A percentile compares a stretch with the other conserved stretches of the same genome.
These are phyloP conservation scores for Pharnaceum exiguum DNA, from an alignment of 148 eudicot species.

Conservation along the genomic window DNA sequence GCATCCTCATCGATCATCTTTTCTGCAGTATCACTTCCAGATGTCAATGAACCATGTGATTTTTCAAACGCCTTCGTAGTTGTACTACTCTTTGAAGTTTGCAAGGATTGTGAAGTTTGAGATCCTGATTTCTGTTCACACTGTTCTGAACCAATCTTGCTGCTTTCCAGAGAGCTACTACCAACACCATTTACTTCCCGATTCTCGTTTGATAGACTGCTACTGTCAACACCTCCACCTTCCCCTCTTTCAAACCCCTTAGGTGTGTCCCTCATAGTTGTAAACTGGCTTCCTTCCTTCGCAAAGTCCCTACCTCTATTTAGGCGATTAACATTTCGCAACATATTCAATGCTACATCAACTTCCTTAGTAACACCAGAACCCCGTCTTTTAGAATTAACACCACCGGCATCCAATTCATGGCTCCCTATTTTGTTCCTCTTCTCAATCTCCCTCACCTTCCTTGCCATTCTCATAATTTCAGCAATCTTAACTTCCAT, in stretches of 20 bases:
- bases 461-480: constrained; percentile 75
- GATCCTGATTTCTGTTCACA: constrained; percentile 23
- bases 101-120: constrained; percentile 8
- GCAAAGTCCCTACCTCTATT: constrained; percentile 14
- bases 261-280: constrained; percentile 37
- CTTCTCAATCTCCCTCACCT: constrained; percentile 55
- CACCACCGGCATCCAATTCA: constrained; percentile 14
- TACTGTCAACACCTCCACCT: constrained; percentile 11
- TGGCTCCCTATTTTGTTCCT: constrained; percentile 23
- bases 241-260: constrained; percentile 48
- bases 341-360: constrained; percentile 35
- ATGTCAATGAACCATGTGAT: constrained; percentile 10
- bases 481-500: constrained; percentile 56
- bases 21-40: constrained; percentile 19
- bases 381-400: constrained; percentile 19
- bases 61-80: constrained; percentile 6
- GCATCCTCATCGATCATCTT: constrained; percentile 11
- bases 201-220: constrained; percentile 6
- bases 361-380: constrained; percentile 60
- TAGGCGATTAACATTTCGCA: constrained; percentile 25
- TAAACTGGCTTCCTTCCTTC: constrained; percentile 27
- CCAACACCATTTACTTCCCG: constrained; percentile 5
- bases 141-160: constrained; percentile 11
- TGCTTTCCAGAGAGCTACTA: constrained; percentile 6
- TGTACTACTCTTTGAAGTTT: constrained; percentile 13